Base-by-base conservation (phyloP, 2,329 filamentous ascomycete species). In the Sclerotinia subarctica region DNA sequence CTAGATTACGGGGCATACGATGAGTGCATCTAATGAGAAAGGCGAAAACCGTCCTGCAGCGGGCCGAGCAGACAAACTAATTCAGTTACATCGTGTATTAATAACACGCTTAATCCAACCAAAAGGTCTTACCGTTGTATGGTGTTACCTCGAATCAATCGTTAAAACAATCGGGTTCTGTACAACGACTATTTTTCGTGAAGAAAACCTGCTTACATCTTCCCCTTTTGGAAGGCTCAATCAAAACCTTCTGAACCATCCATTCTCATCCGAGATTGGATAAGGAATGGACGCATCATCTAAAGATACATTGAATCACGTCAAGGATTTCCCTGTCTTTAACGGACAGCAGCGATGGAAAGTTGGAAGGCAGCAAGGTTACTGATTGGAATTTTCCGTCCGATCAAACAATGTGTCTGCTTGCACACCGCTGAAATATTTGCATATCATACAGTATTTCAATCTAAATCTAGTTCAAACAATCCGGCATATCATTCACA, bases 1-100 rank as follows among this genome's bases (percentile, higher is more conserved):
- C 54, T 32, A 59, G 7, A 32, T 17, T 54, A 42, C n/a, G 32
- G 52, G 47, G 29, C 32, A 54, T 42, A 42, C 38, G 52, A 6
- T 66, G 47, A 42, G 57, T 42, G 38, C 38, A 42, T 13, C 38
- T 42, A 42, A 13, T 32, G 52, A 52, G 59, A 66, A 52, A 67
- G 68, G 68, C 65, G 60, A 68, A 69, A 72, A 69, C 69, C 71
- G 69, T 73, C 71, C 72, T 75, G 74, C 73, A 75, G 71, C 74
- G 74, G 74, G 69, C 74, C 74, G 74, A 74, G 67, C 70, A 73
- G 72, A 65, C 52, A 69, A 67, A 52, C 70, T 73, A 69, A 62
- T 64, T 47, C 60, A 65, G 29, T 17, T 38, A 60, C 21, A 54
- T 60, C 60, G 59, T 63, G 38, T 63, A 38, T 62, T 38, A 49